Base-by-base conservation (phyloP, 2,329 filamentous ascomycete species). In the Neopestalotiopsis sp. region DNA sequence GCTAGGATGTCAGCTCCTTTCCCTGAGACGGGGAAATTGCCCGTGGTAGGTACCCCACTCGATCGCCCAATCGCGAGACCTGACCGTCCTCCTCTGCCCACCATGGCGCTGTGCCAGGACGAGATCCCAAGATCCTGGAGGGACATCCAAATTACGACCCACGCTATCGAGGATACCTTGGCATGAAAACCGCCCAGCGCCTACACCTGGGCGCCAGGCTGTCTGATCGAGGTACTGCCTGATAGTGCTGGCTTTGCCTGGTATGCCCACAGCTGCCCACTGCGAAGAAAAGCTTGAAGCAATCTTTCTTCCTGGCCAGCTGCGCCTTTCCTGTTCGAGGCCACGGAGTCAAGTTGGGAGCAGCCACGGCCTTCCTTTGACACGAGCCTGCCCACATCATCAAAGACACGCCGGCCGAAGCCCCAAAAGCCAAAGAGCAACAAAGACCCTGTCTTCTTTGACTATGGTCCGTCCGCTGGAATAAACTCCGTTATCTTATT, bases 11-110 rank as follows among this genome's bases (percentile, higher is more conserved):
- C 56, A 59, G 65, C 42, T 67, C 65, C 65, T 67, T 67, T 34
- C 56, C 66, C 58, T 67, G 59, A 52, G 40, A 67, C 59, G 66
- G 65, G 66, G 66, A 67, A 67, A 67, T 67, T 67, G 66, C 34
- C 66, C 66, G 66, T 56, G 59, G 30, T 12, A 63, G 34, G 10
- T 38, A 20, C 28, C 12, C 65, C 42, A 45, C 52, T 62, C 42
- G 38, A 63, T 42, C 66, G 58, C 45, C 65, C 65, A 67, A 63
- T 67, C 56, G 56, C 52, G 49, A 34, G 45, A 40, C 63, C 63
- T 32, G 57, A 45, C 28, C 40, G 24, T 17, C 56, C 30, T 17
- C 59, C 59, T 32, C 40, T 57, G n/a, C 38, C 24, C 38, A 66
- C 24, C 20, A 38, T 65, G 38, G 28, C 61, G 13, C 61, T 52